phyloP scores from a whole-genome alignment of 140 eudicot genomes.

The Bidens hawaiensis region DNA sequence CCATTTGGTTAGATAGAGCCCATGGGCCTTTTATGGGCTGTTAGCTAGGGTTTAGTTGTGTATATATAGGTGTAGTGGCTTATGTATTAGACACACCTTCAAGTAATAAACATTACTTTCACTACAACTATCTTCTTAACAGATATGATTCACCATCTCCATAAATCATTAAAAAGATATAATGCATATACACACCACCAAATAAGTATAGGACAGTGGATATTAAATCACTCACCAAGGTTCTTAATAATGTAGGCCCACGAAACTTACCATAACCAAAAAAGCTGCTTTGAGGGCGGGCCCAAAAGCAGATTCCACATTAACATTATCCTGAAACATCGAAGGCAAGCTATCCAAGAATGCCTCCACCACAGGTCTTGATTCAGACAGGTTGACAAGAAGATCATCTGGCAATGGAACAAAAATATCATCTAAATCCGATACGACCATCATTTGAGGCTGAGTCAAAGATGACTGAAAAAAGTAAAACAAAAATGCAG shows the following conservation, averaged over 20 bases:
- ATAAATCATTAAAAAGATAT: too few relatives aligned
- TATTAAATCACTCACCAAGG: not conserved
- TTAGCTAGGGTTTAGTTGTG: too few relatives aligned
- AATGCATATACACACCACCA: too few relatives aligned
- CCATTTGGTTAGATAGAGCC: too few relatives aligned
- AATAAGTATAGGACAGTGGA: too few relatives aligned
- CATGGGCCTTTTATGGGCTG: too few relatives aligned
- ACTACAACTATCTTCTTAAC: too few relatives aligned
- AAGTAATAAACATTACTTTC: too few relatives aligned
- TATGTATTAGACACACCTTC: too few relatives aligned
- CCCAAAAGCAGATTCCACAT: conserved; percentile 99
- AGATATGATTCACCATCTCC: too few relatives aligned
- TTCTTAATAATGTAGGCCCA: not conserved
- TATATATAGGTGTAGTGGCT: too few relatives aligned
- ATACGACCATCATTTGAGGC: conserved; percentile 99
- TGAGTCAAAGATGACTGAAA: conserved; percentile 88
- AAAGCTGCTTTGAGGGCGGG: conserved; percentile 95
- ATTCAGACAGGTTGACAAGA: conserved; percentile 94
- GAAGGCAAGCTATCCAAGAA: conserved; percentile 89
- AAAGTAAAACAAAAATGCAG: conserved; percentile 24
- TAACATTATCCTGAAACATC: conserved; percentile 84
- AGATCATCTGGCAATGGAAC: conserved; percentile 99
- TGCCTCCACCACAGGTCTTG: conserved; percentile 89
- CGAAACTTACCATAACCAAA: conserved; percentile 78
- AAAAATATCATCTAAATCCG: conserved; percentile 94